Evolutionary conservation across 495 filamentous ascomycete species (phyloP), one percentile per base, ranked within the genome.

Genomic region (Neurospora intermedia): DNA sequence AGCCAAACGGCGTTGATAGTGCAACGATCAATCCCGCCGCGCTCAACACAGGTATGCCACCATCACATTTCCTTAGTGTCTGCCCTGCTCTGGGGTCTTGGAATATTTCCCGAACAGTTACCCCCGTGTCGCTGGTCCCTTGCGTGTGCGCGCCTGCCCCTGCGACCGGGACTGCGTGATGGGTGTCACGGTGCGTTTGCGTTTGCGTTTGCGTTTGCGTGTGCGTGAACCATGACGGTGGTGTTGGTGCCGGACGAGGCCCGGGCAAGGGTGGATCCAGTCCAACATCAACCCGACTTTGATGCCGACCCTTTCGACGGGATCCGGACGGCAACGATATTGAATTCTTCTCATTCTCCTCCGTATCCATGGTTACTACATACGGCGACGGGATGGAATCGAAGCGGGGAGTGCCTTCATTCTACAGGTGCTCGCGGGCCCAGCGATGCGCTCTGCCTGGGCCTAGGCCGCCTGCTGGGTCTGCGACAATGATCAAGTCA

Each of bases 1-100:
- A 82, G 80, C 82, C 84, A 77, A 85, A 85, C 82, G 84, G 85
- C 84, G 82, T 82, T 82, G 85, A 87, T 81, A 84, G 85, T 87
- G 84, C 83, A 77, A 87, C 85, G 81, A 87, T 87, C 82, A 85
- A 86, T 81, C 85, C 85, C 79, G 85, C 85, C 76, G 85, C 85
- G 54, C 84, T 87, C 81, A 85, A 85, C 78, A 80, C 84, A 82
- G 85, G 85, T 87, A 80, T 79, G 85, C 84, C 71, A 73, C 73
- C 69, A 70, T 71, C 48, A 41, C 23, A 72, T 70, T 62, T 62
- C 54, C 35, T 62, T 71, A 76, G 46, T 74, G 66, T 75, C 42
- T 59, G 23, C 11, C 45, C 48, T 59, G 23, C 11, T 13, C 54
- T 62, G 54, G 13, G 54, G 54, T 62, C 54, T 62, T 62, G 54